Evolutionary conservation across 495 filamentous ascomycete species (phyloP).

Genomic region (Aspergillus heteromorphus): DNA sequence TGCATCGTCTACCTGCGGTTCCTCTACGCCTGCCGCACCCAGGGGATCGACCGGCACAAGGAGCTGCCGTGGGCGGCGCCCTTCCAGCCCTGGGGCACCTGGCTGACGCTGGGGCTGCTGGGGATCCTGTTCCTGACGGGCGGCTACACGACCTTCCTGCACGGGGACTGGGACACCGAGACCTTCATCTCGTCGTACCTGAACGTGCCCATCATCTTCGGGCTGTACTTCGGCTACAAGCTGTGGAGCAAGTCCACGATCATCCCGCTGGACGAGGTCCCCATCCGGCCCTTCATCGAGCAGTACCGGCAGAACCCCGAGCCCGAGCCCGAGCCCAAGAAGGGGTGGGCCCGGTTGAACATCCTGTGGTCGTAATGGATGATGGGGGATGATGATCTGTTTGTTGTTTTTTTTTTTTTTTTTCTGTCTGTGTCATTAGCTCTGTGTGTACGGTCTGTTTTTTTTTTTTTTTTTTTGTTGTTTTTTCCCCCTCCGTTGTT

Average conservation of each 20-base stretch:
- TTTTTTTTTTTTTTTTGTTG: too few species aligned
- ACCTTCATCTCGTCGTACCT: constrained; percentile 31
- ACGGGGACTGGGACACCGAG: constrained; percentile 31
- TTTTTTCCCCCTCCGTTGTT: too few species aligned
- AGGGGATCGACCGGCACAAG: constrained; percentile 34
- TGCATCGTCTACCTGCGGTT: constrained; percentile 53
- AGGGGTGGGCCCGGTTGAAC: not conserved
- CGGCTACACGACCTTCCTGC: constrained; percentile 57
- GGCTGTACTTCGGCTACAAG: constrained; percentile 52
- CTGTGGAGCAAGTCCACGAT: constrained; percentile 8
- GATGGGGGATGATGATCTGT: too few species aligned
- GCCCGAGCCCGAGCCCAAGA: not conserved
- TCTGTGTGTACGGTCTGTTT: too few species aligned
- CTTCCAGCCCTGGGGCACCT: constrained; percentile 37
- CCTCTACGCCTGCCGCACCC: constrained; percentile 40
- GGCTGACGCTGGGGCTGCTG: constrained; percentile 38
- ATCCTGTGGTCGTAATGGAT: not conserved
- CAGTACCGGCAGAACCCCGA: not conserved
- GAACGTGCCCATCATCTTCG: constrained; percentile 50
- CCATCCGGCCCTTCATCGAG: not conserved
- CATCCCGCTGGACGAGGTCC: not conserved
- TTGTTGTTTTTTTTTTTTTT: not conserved
- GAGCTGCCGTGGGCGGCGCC: constrained; percentile 45
- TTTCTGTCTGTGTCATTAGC: not conserved
- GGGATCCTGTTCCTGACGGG: constrained; percentile 48